Percentiles rank a stretch among this genome's conserved stretches.
phyloP scores from a whole-genome alignment of 192 early-diverging fungal genomes.

The Chytriomyces hyalinus region DNA sequence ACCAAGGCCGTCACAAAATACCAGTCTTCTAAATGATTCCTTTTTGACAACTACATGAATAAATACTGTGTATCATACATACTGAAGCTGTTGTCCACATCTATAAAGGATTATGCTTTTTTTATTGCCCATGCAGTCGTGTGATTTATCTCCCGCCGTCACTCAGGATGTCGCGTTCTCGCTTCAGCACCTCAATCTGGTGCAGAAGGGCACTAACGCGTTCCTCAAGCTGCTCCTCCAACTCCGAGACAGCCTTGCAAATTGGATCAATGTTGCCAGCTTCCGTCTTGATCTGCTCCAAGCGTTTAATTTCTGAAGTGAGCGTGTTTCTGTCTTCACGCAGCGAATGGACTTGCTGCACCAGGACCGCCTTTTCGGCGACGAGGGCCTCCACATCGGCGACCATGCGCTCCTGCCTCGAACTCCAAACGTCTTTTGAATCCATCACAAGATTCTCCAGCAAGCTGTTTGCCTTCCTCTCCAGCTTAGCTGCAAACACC shows the following conservation, averaged over 20 bases:
- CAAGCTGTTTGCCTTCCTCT: neutral
- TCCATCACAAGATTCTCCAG: conserved; percentile 19
- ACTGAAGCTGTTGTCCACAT: no score
- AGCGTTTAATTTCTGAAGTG: neutral
- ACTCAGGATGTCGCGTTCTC: conserved; percentile 1
- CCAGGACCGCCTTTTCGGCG: conserved; percentile 17
- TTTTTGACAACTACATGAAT: neutral
- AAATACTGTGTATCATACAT: no score
- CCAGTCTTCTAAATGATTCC: conserved; percentile 72
- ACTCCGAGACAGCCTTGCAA: neutral
- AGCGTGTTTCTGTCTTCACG: conserved; percentile 2
- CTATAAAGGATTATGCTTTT: no score
- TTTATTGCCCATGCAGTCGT: no score
- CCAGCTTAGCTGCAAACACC: conserved; percentile 1
- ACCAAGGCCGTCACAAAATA: conserved; percentile 98
- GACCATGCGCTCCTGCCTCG: neutral
- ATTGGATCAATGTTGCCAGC: conserved; percentile 1
- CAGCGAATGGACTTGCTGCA: neutral
- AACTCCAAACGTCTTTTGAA: conserved; percentile 10
- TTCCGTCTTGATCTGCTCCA: neutral
- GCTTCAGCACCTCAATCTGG: conserved; percentile 1
- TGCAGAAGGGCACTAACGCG: neutral
- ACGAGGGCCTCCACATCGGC: conserved; percentile 15
- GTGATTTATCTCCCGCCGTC: no score
- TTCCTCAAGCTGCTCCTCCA: conserved; percentile 18